Percentiles rank a stretch among this genome's conserved stretches.
Conservation (phyloP, 2,329 filamentous ascomycete genomes). For the Clonostachys sp. region DNA sequence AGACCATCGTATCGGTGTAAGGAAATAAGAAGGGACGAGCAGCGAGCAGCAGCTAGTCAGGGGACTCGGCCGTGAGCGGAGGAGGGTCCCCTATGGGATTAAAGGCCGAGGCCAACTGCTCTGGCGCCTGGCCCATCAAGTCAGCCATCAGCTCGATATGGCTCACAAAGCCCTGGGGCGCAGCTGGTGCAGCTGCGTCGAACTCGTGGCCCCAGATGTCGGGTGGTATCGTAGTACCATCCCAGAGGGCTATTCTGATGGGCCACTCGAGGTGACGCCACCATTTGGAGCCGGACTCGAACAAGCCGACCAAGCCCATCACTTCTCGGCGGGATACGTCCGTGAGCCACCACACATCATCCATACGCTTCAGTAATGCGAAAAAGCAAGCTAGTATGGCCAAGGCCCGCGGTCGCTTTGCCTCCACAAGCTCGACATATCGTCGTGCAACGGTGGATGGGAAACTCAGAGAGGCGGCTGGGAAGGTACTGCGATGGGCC, state of each 20-base stretch:
- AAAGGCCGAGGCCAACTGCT: conserved; percentile 8
- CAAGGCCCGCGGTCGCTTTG: conserved; percentile 55
- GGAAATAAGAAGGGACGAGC: no score
- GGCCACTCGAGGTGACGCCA: conserved; percentile 60
- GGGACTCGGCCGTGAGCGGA: conserved; percentile 21
- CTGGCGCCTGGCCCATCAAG: conserved; percentile 21
- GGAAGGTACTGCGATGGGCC: conserved; percentile 57
- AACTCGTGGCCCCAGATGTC: conserved; percentile 54
- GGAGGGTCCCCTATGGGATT: conserved; percentile 14
- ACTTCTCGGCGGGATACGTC: conserved; percentile 64
- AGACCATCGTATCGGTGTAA: no score
- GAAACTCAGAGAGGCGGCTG: conserved; percentile 55
- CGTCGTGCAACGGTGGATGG: conserved; percentile 59
- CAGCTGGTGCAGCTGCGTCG: conserved; percentile 16
- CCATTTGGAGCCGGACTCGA: conserved; percentile 54
- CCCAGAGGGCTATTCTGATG: conserved; percentile 53
- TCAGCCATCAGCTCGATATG: conserved; percentile 34
- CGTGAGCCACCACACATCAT: conserved; percentile 65
- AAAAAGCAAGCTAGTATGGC: conserved; percentile 64
- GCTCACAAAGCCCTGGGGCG: conserved; percentile 12
- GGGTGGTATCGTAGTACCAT: conserved; percentile 45
- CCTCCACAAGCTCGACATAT: conserved; percentile 55
- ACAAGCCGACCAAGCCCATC: conserved; percentile 55
- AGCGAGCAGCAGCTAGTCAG: conserved; percentile 10
- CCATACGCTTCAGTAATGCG: conserved; percentile 57